Base-by-base conservation (phyloP, 768 basidiomycete species). In the Xerocomus potaroensis region DNA sequence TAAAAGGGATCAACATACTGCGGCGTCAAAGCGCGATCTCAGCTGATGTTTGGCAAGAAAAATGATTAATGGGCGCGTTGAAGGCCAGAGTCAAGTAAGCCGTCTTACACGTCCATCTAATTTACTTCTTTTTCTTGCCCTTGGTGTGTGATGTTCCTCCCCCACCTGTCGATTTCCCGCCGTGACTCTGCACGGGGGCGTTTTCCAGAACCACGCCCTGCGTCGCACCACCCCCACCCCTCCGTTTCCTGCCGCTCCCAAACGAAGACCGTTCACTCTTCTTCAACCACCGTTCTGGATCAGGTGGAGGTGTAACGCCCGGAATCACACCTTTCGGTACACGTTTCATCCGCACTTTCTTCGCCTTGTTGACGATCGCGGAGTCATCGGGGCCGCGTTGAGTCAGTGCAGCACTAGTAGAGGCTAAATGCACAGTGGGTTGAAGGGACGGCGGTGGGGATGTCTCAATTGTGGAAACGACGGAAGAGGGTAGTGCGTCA, bases 281-380 rank as follows among this genome's bases (percentile, higher is more conserved):
- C 78, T 91, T 91, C 49, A 91, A 63, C 89, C 89, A 91, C 51
- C 89, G 72, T 64, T 91, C 89, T 21, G 89, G 87, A 68, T 91
- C 89, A 26, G 90, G 89, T 15, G 81, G 75, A 23, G 88, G 87
- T 4, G 88, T 89, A 11, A 87, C 80, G 16, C 89, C 88, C 15
- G 81, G 84, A 21, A 81, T 65, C 18, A 91, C 83, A n/a, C 84
- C 83, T 45, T 77, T 73, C 12, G 89, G 88, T 15, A 91, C 74
- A 60, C 87, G 81, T 51, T 78, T 77, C 66, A 66, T 77, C 48
- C 84, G 76, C 54, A 78, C 74, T 62, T 78, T 78, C 68, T 67
- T 73, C 47, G 50, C 59, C 68, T 72, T 77, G 50, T 60, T 57
- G 41, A 51, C 61, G 46, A 69, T 63, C 39, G 58, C 50, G 54